Evolutionary conservation across 1,284 basidiomycete species (phyloP).

Genomic region (Trametes versicolor): DNA sequence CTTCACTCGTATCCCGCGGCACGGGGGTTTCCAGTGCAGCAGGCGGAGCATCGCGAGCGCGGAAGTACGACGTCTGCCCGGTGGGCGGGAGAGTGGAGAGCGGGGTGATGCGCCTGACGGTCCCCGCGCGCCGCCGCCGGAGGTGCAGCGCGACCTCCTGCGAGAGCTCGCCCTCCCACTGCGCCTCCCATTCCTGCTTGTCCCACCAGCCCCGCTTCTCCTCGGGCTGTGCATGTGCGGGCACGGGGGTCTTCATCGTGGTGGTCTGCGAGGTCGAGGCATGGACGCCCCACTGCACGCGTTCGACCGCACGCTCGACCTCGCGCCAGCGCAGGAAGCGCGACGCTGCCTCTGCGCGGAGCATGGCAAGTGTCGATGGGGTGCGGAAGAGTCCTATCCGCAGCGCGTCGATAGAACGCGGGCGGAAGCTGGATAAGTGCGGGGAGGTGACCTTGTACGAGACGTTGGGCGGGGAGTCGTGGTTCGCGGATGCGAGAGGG

Average conservation of each 20-base stretch:
- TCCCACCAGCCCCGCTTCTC: constrained; percentile 51
- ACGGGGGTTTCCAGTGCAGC: constrained; percentile 3
- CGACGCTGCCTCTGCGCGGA: constrained; percentile 71
- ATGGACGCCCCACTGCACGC: constrained; percentile 31
- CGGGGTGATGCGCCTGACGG: constrained; percentile 16
- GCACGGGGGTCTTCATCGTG: constrained; percentile 2
- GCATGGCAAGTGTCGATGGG: constrained; percentile 61
- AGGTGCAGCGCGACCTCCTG: constrained; percentile 59
- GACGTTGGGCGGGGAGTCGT: constrained; percentile 5
- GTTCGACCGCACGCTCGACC: constrained; percentile 60
- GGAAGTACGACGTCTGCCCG: constrained; percentile 18
- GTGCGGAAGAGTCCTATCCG: constrained; percentile 67
- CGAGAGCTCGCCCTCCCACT: constrained; percentile 67
- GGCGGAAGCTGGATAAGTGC: constrained; percentile 63
- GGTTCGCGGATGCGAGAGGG: constrained; percentile 42
- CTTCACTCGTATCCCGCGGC: constrained; percentile 16
- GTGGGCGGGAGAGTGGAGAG: constrained; percentile 11
- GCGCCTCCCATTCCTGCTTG: constrained; percentile 68
- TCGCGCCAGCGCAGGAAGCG: constrained; percentile 79
- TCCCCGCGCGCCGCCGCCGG: constrained; percentile 30
- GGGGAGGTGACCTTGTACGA: constrained; percentile 28
- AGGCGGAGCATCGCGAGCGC: neutral
- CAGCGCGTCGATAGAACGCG: constrained; percentile 60
- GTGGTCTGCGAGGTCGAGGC: neutral
- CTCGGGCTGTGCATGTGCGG: constrained; percentile 10